These are phyloP conservation scores for Aphelidium insulamus DNA, from an alignment of 371 early-diverging fungal genomes.

Conservation along the genomic window DNA sequence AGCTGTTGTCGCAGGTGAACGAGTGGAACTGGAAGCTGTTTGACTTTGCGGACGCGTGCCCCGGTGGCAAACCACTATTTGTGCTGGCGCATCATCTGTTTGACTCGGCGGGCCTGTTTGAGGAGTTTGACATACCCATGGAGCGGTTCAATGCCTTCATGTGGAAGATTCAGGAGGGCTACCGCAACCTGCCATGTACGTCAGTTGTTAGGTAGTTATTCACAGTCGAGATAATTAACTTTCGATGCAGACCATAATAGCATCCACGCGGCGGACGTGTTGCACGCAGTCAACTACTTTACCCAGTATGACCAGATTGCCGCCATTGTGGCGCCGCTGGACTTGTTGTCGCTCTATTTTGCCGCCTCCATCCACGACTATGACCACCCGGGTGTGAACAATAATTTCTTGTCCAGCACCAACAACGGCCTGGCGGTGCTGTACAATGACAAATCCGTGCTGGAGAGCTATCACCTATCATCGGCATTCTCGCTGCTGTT, in stretches of 20 bases:
- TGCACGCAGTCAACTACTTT: constrained; percentile 18
- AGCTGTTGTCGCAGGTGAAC: too few species aligned
- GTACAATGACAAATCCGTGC: constrained; percentile 77
- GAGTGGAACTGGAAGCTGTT: too few species aligned
- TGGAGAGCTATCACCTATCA: constrained; percentile 83
- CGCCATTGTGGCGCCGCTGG: constrained; percentile 10
- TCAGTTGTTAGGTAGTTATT: background rate
- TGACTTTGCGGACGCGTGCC: too few species aligned
- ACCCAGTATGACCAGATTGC: constrained; percentile 8
- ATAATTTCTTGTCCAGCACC: too few species aligned
- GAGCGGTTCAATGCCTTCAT: constrained; percentile 19
- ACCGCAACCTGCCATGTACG: constrained; percentile 22
- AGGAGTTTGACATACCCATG: constrained; percentile 12
- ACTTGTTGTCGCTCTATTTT: constrained; percentile 15
- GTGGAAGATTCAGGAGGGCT: constrained; percentile 15
- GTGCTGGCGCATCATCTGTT: too few species aligned
- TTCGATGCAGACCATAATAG: constrained; percentile 19
- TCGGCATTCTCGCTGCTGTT: constrained; percentile 54
- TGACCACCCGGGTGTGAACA: too few species aligned
- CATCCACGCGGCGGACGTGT: constrained; percentile 23
- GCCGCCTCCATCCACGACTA: constrained; percentile 28
- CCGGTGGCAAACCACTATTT: too few species aligned
- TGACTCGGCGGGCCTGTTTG: constrained; percentile 15
- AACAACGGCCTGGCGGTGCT: constrained; percentile 59
- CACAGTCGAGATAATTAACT: background rate